These are phyloP conservation scores for Gynochthodes officinalis DNA, from an alignment of 257 asterid species.

Conservation along the genomic window DNA sequence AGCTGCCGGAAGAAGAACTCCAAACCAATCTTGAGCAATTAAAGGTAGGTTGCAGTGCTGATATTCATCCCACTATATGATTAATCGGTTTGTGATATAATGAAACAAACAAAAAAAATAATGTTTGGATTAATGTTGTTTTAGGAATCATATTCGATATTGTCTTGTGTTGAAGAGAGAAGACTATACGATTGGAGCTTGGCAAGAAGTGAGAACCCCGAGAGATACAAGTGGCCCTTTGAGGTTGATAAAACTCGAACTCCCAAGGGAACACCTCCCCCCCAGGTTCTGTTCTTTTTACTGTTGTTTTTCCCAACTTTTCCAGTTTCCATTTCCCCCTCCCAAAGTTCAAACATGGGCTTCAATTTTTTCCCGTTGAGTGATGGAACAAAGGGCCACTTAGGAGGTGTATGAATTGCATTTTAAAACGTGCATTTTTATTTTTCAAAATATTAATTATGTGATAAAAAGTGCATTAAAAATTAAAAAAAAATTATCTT, in stretches of 20 bases:
- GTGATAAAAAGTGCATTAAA: no score
- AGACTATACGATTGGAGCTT: slow-evolving; percentile 85
- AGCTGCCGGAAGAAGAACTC: slow-evolving; percentile 46
- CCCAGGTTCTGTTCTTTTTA: slow-evolving; percentile 62
- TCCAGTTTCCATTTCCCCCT: not conserved
- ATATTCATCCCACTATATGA: not conserved
- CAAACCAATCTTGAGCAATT: slow-evolving; percentile 47
- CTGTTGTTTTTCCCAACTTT: not conserved
- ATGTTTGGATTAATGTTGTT: not conserved
- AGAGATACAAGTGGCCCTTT: slow-evolving; percentile 61
- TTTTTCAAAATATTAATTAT: no score
- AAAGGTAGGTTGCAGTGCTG: slow-evolving; percentile 29
- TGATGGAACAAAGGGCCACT: no score
- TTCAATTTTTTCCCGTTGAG: no score
- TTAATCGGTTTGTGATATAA: no score
- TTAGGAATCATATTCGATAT: slow-evolving; percentile 60
- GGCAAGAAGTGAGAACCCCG: slow-evolving; percentile 54
- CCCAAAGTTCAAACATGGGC: no score
- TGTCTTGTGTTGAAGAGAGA: slow-evolving; percentile 63
- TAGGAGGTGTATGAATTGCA: no score
- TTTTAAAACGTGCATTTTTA: no score
- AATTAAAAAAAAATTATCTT: no score
- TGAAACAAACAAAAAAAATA: no score
- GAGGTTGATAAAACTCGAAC: slow-evolving; percentile 59
- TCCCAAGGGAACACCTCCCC: slow-evolving; percentile 44